Conservation (phyloP, 1,139 yeast species). For the Magnusiomyces clavatus region DNA sequence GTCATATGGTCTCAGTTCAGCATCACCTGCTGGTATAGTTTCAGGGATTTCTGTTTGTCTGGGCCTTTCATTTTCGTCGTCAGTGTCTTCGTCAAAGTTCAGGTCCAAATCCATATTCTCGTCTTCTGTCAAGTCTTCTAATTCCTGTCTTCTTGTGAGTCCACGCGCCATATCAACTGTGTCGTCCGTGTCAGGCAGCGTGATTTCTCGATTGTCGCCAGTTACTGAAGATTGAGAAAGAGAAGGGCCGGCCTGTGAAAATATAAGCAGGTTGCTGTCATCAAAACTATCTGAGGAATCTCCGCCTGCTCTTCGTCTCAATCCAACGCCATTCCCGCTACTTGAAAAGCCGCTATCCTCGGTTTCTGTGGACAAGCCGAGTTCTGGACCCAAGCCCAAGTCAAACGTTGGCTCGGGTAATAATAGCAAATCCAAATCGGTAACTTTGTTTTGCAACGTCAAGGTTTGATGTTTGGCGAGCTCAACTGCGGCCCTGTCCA, state of each 20-base stretch:
- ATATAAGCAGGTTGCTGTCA: slow-evolving; percentile 1
- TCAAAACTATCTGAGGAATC: neutral
- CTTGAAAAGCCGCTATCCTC: neutral
- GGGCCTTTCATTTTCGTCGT: slow-evolving; percentile 4
- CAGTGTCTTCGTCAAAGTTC: slow-evolving; percentile 12
- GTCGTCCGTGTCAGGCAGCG: slow-evolving; percentile 24
- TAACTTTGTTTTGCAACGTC: slow-evolving; percentile 67
- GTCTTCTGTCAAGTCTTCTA: slow-evolving; percentile 15
- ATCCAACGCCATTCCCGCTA: no score
- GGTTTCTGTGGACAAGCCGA: slow-evolving; percentile 4
- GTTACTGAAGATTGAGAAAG: slow-evolving; percentile 9
- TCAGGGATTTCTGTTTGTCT: neutral
- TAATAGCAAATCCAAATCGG: slow-evolving; percentile 62
- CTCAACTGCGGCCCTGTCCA: slow-evolving; percentile 41
- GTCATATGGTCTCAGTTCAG: slow-evolving; percentile 2
- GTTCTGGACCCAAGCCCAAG: slow-evolving; percentile 11
- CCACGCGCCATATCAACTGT: slow-evolving; percentile 49
- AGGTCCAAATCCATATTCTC: slow-evolving; percentile 14
- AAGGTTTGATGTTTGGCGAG: slow-evolving; percentile 49
- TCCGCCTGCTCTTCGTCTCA: neutral
- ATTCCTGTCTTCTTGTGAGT: slow-evolving; percentile 16
- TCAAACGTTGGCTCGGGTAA: slow-evolving; percentile 17
- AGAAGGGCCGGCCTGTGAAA: slow-evolving; percentile 12
- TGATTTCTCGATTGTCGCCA: slow-evolving; percentile 18
- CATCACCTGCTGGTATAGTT: no score